phyloP scores from a whole-genome alignment of 1,139 yeast genomes.

The Blastobotrys aristatus region DNA sequence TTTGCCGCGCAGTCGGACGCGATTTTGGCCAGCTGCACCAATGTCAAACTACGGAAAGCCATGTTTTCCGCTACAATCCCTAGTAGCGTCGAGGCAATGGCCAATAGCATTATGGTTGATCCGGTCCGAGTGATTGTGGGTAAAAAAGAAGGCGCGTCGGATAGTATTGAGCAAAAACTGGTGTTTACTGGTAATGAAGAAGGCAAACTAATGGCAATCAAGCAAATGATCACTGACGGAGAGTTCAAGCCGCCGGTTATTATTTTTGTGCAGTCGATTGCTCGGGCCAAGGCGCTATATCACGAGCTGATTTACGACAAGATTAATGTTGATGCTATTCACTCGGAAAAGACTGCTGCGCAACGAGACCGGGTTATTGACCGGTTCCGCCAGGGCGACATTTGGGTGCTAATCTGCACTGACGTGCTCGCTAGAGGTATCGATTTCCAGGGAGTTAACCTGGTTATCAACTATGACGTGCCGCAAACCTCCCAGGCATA shows the following conservation, averaged over 20 bases:
- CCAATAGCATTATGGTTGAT: slow-evolving; percentile 74
- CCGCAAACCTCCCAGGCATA: slow-evolving; percentile 93
- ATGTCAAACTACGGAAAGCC: slow-evolving; percentile 50
- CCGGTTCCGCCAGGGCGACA: slow-evolving; percentile 78
- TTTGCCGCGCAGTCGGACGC: slow-evolving; percentile 90
- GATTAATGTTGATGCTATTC: slow-evolving; percentile 90
- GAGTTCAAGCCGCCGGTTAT: slow-evolving; percentile 90
- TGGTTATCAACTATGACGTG: slow-evolving; percentile 94
- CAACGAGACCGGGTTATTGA: slow-evolving; percentile 86
- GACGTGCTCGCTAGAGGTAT: slow-evolving; percentile 96
- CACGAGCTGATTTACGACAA: slow-evolving; percentile 89
- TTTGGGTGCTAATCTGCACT: slow-evolving; percentile 95
- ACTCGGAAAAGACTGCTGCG: slow-evolving; percentile 86
- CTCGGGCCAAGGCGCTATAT: slow-evolving; percentile 90
- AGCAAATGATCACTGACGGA: slow-evolving; percentile 70
- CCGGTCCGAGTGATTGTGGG: slow-evolving; percentile 89
- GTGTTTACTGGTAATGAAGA: slow-evolving; percentile 90
- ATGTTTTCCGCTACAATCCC: slow-evolving; percentile 96
- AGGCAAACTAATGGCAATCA: slow-evolving; percentile 85
- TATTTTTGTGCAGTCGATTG: slow-evolving; percentile 84
- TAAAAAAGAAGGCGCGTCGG: slow-evolving; percentile 88
- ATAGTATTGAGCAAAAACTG: slow-evolving; percentile 75
- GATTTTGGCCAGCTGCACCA: slow-evolving; percentile 63
- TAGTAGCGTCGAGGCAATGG: slow-evolving; percentile 85
- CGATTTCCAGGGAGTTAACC: slow-evolving; percentile 91